A percentile compares a stretch with the other conserved stretches of the same genome.
Conservation (phyloP, 2,329 filamentous ascomycete species). For the Diaporthe citriasiana region DNA sequence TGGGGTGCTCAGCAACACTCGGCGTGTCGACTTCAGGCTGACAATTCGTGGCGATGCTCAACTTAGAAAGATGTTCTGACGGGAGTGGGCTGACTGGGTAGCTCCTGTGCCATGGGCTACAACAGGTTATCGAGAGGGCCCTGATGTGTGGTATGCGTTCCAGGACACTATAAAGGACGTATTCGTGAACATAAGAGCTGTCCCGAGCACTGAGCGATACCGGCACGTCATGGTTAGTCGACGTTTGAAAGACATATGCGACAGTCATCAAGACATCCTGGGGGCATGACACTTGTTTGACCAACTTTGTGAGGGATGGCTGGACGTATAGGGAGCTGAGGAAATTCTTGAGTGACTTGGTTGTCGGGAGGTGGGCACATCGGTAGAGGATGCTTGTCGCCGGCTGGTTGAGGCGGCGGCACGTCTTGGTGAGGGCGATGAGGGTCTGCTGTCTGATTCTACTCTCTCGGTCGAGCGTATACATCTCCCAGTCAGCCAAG, state of each 20-base stretch:
- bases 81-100: background rate
- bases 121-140: background rate
- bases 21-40: background rate
- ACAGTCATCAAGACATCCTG: background rate
- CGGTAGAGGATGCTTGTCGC: constrained; percentile 27
- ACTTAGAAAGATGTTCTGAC: background rate
- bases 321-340: background rate
- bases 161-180: background rate
- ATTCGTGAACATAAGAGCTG: background rate
- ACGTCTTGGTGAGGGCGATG: constrained; percentile 7
- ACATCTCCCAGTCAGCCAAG: constrained; percentile 14
- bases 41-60: background rate
- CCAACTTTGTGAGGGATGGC: background rate
- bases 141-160: background rate
- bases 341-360: background rate
- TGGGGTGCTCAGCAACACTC: background rate
- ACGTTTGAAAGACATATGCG: background rate
- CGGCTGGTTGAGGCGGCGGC: background rate
- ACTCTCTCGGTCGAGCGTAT: background rate
- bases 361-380: background rate
- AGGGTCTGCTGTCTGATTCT: constrained; percentile 11
- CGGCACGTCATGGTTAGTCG: background rate
- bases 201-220: background rate
- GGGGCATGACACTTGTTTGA: constrained; percentile 25
- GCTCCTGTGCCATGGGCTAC: background rate